Base-by-base conservation (phyloP, 2,329 filamentous ascomycete genomes). In the Ceratocystis diversiconidia region DNA sequence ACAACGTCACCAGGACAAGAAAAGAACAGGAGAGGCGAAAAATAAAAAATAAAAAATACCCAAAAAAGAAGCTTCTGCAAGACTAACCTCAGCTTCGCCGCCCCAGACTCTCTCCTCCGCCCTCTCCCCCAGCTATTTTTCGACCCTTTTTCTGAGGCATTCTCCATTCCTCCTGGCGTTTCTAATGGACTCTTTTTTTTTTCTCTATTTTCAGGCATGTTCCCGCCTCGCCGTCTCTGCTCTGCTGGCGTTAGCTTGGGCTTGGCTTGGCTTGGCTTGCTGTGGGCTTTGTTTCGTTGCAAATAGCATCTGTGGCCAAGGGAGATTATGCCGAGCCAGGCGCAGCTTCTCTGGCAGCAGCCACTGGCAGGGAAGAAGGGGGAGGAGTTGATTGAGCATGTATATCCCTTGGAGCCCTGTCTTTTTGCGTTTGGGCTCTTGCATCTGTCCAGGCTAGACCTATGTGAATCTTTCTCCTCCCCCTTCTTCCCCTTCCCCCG, bases 241-340 rank as follows among this genome's bases (percentile, higher is more conserved):
- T 48, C 19, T 41, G 36, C 36, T 41, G 36, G 36, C 10, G 36
- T 41, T 12, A 41, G 36, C 36, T 3, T 10, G 32, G 32, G 7
- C 32, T 32, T 32, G 32, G 32, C 32, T 30, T 30, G 28, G 28
- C 43, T 48, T 52, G 19, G 55, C 36, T 41, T 41, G 10, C 36
- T 41, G 32, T 59, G 30, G 28, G 17, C 55, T 59, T 59, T 59
- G 55, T 59, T 59, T 59, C 55, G 55, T 59, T 59, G 17, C 15
- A 36, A 59, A 59, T 59, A 59, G 55, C 22, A 59, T 59, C 55
- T 36, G 55, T 59, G 55, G 55, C 55, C 55, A 59, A 22, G 55
- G 55, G 55, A 36, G 19, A 59, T 59, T 59, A 59, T 59, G 55
- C 55, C 55, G 55, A 59, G 55, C 55, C 30, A 59, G 55, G 55